Evolutionary conservation across 768 basidiomycete species (phyloP), one percentile per base, ranked within the genome.

Genomic region (Polyporus arcularius): DNA sequence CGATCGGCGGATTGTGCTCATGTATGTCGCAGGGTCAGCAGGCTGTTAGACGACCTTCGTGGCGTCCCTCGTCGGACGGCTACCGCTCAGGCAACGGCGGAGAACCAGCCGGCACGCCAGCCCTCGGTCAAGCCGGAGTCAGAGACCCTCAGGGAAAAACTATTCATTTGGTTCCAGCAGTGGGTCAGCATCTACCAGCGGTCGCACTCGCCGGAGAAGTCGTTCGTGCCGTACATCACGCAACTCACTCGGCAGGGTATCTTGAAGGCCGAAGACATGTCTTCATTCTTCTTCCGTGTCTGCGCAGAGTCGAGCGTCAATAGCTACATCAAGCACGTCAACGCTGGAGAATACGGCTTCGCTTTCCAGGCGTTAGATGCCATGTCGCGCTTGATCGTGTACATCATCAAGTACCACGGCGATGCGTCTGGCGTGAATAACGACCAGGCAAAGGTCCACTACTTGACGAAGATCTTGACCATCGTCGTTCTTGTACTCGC

Each of bases 331-430:
- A 88, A 92, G 72, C 87, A 85, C 66, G 76, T 89, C 39, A 82
- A 87, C 28, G 78, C 85, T 10, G 88, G 89, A 47, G 90, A 94
- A 68, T 85, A 82, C 62, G 84, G 85, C 39, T 84, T 85, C 58
- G 86, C 92, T 26, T 98, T 96, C 80, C 94, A 93, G 72, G 91
- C 94, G 15, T 80, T 98, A 68, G 97, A 99, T 74, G 95, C 97
- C 1, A 87, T 98, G 80, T 94, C 96, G 40, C 86, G 94, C 64
- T 80, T 99, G 62, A 93, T 99, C 65, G 91, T 94, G 39, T 94
- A 97, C 75, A 96, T 99, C 77, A 95, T 98, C 85, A 98, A 98
- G 79, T 98, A 98, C 73, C 96, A 98, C 67, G 97, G 96, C 11
- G 97, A 99, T 76, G 92, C 95, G 30, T 87, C 90, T 12, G 94